phyloP scores from a whole-genome alignment of 208 protist genomes.

The Leishmania gerbilli region DNA sequence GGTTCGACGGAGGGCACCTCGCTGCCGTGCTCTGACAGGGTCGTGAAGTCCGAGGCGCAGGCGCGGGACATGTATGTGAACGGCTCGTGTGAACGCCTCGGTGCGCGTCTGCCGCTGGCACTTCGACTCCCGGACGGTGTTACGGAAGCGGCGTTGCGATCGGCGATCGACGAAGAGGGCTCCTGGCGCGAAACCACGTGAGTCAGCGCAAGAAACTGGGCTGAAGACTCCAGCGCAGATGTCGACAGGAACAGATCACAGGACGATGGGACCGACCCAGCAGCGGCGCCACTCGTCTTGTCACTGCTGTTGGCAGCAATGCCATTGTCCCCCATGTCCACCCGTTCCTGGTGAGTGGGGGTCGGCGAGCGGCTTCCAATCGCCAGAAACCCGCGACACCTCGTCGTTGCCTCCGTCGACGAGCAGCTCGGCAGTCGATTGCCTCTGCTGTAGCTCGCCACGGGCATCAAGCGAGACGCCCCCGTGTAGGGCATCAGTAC shows the following conservation, averaged over 20 bases:
- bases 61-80: slow-evolving; percentile 3
- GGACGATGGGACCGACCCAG: background rate
- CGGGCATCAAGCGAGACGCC: background rate
- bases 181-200: background rate
- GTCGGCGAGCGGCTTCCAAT: background rate
- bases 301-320: background rate
- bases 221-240: slow-evolving; percentile 19
- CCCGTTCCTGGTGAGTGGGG: background rate
- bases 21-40: background rate
- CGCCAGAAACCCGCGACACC: background rate
- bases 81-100: slow-evolving; percentile 16
- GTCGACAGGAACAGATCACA: slow-evolving; percentile 2
- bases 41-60: background rate
- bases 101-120: background rate
- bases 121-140: background rate
- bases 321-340: background rate
- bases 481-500: slow-evolving; percentile 10
- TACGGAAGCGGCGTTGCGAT: background rate
- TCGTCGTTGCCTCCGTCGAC: background rate
- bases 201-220: slow-evolving; percentile 17
- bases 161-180: background rate
- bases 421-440: background rate
- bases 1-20: background rate
- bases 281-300: background rate
- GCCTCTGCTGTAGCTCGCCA: background rate